These are phyloP conservation scores for Ramaria rubella DNA, from an alignment of 768 basidiomycete genomes.

Conservation along the genomic window DNA sequence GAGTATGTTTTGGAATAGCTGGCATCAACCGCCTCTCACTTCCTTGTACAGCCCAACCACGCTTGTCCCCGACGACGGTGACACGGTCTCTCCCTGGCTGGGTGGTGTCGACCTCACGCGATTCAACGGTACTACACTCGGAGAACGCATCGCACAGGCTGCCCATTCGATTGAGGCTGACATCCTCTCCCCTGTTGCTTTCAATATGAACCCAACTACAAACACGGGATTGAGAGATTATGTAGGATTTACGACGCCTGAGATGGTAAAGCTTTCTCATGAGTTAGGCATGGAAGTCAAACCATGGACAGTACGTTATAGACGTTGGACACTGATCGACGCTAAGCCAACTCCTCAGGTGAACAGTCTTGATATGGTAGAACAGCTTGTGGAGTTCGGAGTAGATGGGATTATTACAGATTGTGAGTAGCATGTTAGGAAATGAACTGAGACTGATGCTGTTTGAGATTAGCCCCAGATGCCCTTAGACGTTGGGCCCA, in stretches of 20 bases:
- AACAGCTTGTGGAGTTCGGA: conserved; percentile 52
- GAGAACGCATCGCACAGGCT: conserved; percentile 58
- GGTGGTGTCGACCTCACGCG: conserved; percentile 55
- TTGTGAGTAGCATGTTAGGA: conserved; percentile 41
- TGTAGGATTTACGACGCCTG: conserved; percentile 53
- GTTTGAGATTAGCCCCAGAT: conserved; percentile 38
- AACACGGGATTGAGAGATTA: conserved; percentile 42
- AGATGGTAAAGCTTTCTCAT: conserved; percentile 66
- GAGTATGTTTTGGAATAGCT: conserved; percentile 36
- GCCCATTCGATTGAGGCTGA: conserved; percentile 58
- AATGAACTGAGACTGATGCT: too few relatives aligned
- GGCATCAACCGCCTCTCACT: not conserved
- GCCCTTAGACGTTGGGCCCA: conserved; percentile 51
- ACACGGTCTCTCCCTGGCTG: conserved; percentile 55
- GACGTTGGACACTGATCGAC: not conserved
- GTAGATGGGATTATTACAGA: conserved; percentile 79
- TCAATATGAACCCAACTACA: conserved; percentile 30
- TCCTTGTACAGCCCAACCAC: conserved; percentile 6
- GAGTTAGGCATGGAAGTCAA: conserved; percentile 54
- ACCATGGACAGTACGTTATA: conserved; percentile 62
- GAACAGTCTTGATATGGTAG: conserved; percentile 52
- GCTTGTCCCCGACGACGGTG: conserved; percentile 27
- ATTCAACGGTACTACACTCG: conserved; percentile 57
- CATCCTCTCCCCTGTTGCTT: conserved; percentile 54
- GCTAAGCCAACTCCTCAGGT: conserved; percentile 34